phyloP scores from a whole-genome alignment of 176 grass and related monocot species.

The Carex littledalei region DNA sequence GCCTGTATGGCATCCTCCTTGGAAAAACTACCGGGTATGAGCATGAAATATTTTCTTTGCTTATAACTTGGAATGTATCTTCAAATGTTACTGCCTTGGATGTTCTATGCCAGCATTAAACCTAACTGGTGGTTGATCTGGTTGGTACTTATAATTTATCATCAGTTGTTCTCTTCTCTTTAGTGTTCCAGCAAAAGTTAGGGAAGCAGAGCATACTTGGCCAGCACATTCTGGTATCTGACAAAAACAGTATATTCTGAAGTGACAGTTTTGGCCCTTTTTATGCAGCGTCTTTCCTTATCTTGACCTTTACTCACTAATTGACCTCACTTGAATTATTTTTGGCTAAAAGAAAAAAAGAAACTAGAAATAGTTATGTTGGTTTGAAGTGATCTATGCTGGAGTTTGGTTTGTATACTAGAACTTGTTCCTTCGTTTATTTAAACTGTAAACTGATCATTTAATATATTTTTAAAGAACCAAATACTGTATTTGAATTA shows the following conservation, averaged over 20 bases:
- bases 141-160: background rate
- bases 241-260: background rate
- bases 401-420: background rate
- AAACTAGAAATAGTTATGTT: background rate
- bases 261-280: background rate
- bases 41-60: background rate
- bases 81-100: background rate
- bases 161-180: background rate
- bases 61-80: too few relatives aligned
- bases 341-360: background rate
- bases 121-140: background rate
- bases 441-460: background rate
- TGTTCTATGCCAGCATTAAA: background rate
- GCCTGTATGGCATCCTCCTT: slow-evolving; percentile 89
- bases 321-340: background rate
- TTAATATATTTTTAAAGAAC: background rate
- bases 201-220: background rate
- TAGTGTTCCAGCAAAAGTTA: background rate
- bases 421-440: background rate
- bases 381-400: background rate
- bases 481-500: background rate
- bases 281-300: background rate
- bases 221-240: background rate
- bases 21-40: slow-evolving; percentile 95
- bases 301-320: background rate